phyloP scores from a whole-genome alignment of 495 filamentous ascomycete species.

The Aspergillus nanangensis region DNA sequence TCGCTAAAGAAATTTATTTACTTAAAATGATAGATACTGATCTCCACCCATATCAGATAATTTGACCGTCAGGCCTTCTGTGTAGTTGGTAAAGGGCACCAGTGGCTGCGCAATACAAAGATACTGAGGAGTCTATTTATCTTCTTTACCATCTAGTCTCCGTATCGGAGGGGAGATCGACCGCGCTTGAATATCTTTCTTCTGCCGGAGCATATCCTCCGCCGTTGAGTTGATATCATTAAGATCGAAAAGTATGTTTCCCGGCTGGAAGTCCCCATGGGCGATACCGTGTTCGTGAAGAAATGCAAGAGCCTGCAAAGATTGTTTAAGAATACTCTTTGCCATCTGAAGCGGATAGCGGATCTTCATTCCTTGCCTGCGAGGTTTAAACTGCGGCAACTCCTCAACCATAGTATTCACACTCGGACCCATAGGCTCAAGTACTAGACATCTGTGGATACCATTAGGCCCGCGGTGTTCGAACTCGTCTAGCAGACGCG shows the following conservation, averaged over 20 bases:
- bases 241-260: slow-evolving; percentile 36
- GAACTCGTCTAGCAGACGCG: slow-evolving; percentile 36
- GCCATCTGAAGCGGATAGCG: slow-evolving; percentile 35
- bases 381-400: slow-evolving; percentile 23
- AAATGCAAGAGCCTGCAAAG: slow-evolving; percentile 33
- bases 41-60: slow-evolving; percentile 37
- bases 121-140: slow-evolving; percentile 35
- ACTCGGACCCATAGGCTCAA: slow-evolving; percentile 44
- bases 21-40: slow-evolving; percentile 15
- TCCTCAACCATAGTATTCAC: slow-evolving; percentile 29
- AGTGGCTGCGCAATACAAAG: slow-evolving; percentile 28
- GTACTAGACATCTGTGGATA: slow-evolving; percentile 43
- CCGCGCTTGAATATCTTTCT: slow-evolving; percentile 14
- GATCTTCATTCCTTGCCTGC: slow-evolving; percentile 16
- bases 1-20: slow-evolving; percentile 6
- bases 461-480: slow-evolving; percentile 45
- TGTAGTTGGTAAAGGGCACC: slow-evolving; percentile 11
- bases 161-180: slow-evolving; percentile 20
- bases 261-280: slow-evolving; percentile 43
- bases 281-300: slow-evolving; percentile 39
- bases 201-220: slow-evolving; percentile 15
- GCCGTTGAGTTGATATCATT: slow-evolving; percentile 13
- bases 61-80: slow-evolving; percentile 27
- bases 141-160: slow-evolving; percentile 29
- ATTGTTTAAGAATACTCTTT: slow-evolving; percentile 37